Evolutionary conservation across 805 yeast genomes (phyloP).

Genomic region (Saccharomyces cerevisiae): DNA sequence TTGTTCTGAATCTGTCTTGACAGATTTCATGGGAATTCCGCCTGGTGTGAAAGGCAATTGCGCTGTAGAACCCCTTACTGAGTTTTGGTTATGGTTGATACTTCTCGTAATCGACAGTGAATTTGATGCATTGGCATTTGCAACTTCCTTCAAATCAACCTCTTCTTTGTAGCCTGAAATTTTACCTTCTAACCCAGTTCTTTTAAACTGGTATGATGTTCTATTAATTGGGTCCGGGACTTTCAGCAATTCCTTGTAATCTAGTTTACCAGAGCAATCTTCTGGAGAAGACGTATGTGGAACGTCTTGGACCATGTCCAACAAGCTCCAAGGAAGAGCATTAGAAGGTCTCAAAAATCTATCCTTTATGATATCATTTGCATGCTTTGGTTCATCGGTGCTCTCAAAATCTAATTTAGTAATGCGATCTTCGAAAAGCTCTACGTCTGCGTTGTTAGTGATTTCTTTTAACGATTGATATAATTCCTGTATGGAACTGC

Average conservation of each 20-base stretch:
- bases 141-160: slow-evolving; percentile 39
- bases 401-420: slow-evolving; percentile 10
- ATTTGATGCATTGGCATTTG: slow-evolving; percentile 50
- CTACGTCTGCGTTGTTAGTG: slow-evolving; percentile 15
- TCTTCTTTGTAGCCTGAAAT: slow-evolving; percentile 59
- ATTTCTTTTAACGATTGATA: slow-evolving; percentile 16
- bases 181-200: slow-evolving; percentile 68
- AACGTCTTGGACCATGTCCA: slow-evolving; percentile 56
- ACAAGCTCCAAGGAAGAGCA: slow-evolving; percentile 58
- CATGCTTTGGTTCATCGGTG: background rate
- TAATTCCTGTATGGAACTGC: slow-evolving; percentile 15
- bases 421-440: slow-evolving; percentile 44
- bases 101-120: slow-evolving; percentile 69
- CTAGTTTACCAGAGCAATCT: slow-evolving; percentile 17
- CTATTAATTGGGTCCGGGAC: slow-evolving; percentile 57
- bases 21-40: slow-evolving; percentile 42
- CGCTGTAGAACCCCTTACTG: slow-evolving; percentile 60
- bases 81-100: slow-evolving; percentile 51
- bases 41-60: slow-evolving; percentile 92
- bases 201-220: slow-evolving; percentile 55
- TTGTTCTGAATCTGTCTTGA: slow-evolving; percentile 13
- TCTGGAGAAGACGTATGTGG: slow-evolving; percentile 33
- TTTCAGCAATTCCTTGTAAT: slow-evolving; percentile 40
- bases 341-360: slow-evolving; percentile 57
- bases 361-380: slow-evolving; percentile 19